Percentiles rank a stretch among this genome's conserved stretches.
Evolutionary conservation across 805 yeast genomes (phyloP).

Genomic region (Ogataea parapolymorpha): DNA sequence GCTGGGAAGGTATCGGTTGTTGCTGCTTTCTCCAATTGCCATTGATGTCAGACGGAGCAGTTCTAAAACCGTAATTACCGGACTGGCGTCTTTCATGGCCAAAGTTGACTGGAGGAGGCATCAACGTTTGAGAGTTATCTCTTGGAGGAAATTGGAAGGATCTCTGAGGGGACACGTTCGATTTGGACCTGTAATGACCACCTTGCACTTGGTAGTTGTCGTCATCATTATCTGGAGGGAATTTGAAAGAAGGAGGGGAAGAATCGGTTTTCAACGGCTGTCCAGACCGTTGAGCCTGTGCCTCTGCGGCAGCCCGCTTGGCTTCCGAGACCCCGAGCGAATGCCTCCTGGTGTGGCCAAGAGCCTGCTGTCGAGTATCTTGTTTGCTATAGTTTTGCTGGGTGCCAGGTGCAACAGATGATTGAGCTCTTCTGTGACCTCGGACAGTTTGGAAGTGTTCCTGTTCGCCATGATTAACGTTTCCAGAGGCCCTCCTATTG

Average conservation of each 20-base stretch:
- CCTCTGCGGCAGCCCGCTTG: slow-evolving; percentile 92
- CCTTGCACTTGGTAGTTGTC: slow-evolving; percentile 6
- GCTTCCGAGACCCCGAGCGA: slow-evolving; percentile 91
- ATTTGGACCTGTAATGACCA: slow-evolving; percentile 30
- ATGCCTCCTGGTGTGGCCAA: slow-evolving; percentile 88
- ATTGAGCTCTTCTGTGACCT: slow-evolving; percentile 49
- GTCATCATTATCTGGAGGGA: slow-evolving; percentile 43
- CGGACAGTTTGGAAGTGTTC: slow-evolving; percentile 18
- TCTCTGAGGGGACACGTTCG: slow-evolving; percentile 43
- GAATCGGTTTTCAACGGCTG: slow-evolving; percentile 29
- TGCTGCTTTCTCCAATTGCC: slow-evolving; percentile 67
- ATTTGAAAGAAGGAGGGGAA: slow-evolving; percentile 45
- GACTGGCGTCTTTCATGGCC: slow-evolving; percentile 43
- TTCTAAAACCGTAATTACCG: slow-evolving; percentile 37
- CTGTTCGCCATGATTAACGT: slow-evolving; percentile 15
- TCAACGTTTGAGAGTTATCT: slow-evolving; percentile 30
- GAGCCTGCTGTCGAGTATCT: slow-evolving; percentile 31
- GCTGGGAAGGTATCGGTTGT: slow-evolving; percentile 28
- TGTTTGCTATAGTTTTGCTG: slow-evolving; percentile 19
- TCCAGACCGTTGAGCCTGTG: slow-evolving; percentile 62
- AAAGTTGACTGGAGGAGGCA: slow-evolving; percentile 55
- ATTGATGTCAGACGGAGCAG: slow-evolving; percentile 45
- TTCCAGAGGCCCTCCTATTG: slow-evolving; percentile 32
- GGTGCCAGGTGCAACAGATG: slow-evolving; percentile 27
- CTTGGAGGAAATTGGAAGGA: slow-evolving; percentile 66